A percentile compares a stretch with the other conserved stretches of the same genome.
Evolutionary conservation across 2,329 filamentous ascomycete species (phyloP).

Genomic region (Clonostachys solani): DNA sequence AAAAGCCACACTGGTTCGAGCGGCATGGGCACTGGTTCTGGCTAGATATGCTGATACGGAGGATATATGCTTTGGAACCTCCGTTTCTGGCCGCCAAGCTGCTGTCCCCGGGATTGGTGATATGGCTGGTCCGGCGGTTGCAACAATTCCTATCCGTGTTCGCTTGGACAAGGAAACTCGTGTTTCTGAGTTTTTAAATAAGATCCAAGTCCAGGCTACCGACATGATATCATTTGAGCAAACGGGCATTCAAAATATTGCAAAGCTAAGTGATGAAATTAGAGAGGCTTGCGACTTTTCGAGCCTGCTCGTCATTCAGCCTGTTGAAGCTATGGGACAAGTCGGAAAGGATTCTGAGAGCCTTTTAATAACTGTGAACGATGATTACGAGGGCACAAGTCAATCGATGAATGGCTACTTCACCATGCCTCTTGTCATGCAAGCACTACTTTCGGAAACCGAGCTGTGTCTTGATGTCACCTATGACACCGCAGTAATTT

Average conservation of each 20-base stretch:
- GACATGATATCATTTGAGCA: slow-evolving; percentile 9
- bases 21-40: slow-evolving; percentile 3
- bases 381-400: slow-evolving; percentile 2
- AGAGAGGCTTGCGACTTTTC: slow-evolving; percentile 9
- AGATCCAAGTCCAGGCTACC: slow-evolving; percentile 4
- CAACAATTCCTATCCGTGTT: slow-evolving; percentile 7
- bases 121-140: slow-evolving; percentile 12
- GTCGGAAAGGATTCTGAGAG: background rate
- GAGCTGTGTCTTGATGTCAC: slow-evolving; percentile 1
- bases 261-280: slow-evolving; percentile 3
- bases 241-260: slow-evolving; percentile 11
- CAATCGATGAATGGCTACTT: slow-evolving; percentile 16
- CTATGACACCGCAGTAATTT: slow-evolving; percentile 3
- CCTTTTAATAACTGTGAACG: background rate
- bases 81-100: slow-evolving; percentile 12
- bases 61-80: slow-evolving; percentile 11
- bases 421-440: slow-evolving; percentile 4
- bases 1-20: slow-evolving; percentile 9
- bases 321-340: background rate
- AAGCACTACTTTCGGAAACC: slow-evolving; percentile 1
- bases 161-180: background rate
- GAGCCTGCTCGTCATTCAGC: slow-evolving; percentile 8
- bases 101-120: slow-evolving; percentile 9
- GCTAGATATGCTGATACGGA: slow-evolving; percentile 7
- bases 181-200: slow-evolving; percentile 1